These are phyloP conservation scores for Sphagnum magellanicum DNA, from an alignment of 228 moss, liverwort and hornwort genomes.

Conservation along the genomic window DNA sequence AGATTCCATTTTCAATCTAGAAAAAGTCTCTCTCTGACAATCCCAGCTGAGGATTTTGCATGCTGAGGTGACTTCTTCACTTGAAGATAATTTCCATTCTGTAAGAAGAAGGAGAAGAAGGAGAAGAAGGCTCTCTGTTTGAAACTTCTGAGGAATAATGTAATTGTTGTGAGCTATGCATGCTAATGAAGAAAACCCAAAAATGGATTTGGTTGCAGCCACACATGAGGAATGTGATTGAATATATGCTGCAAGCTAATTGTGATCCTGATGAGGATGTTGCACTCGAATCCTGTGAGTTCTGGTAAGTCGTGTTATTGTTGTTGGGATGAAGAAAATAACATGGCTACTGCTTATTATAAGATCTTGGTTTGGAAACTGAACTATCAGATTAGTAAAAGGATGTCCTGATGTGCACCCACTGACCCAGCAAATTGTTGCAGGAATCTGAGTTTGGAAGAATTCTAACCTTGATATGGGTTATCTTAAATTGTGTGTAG, in stretches of 20 bases:
- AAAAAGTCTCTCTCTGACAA: background rate
- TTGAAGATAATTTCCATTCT: background rate
- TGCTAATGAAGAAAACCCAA: background rate
- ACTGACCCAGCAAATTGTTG: background rate
- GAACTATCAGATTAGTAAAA: background rate
- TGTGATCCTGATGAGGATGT: slow-evolving; percentile 91
- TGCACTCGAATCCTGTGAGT: slow-evolving; percentile 95
- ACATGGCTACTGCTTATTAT: background rate
- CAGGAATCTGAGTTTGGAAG: too few species aligned
- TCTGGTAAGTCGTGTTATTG: slow-evolving; percentile 50
- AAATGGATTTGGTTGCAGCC: slow-evolving; percentile 51
- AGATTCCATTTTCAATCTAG: background rate
- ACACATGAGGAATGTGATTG: slow-evolving; percentile 92
- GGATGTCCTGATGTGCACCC: background rate
- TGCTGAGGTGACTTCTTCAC: background rate
- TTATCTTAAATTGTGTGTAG: background rate
- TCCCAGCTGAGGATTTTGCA: background rate
- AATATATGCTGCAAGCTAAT: slow-evolving; percentile 98
- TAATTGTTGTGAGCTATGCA: background rate
- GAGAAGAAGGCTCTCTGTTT: background rate
- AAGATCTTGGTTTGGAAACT: background rate
- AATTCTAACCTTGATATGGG: background rate
- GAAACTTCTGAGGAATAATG: background rate
- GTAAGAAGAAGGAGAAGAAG: background rate
- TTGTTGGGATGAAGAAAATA: background rate